A percentile compares a stretch with the other conserved stretches of the same genome.
These are phyloP conservation scores for Cytospora leucostoma DNA, from an alignment of 2,329 filamentous ascomycete genomes.

Conservation along the genomic window DNA sequence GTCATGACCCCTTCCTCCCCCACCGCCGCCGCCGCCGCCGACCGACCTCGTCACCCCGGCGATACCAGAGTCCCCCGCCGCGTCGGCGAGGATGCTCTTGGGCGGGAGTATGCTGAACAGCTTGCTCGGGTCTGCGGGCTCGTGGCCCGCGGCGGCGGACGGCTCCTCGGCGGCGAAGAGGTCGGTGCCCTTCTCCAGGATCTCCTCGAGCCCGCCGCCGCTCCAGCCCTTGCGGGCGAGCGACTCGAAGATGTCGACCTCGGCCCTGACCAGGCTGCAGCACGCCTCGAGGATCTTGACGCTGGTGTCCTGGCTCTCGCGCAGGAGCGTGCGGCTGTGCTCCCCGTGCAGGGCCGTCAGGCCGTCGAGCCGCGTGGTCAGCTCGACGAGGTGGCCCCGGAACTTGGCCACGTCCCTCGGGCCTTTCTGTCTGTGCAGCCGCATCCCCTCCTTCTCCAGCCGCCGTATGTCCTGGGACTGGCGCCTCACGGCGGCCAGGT, in stretches of 20 bases:
- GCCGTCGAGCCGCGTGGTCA: slow-evolving; percentile 64
- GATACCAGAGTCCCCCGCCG: slow-evolving; percentile 43
- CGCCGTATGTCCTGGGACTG: slow-evolving; percentile 63
- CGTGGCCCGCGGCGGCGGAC: slow-evolving; percentile 37
- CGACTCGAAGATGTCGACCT: slow-evolving; percentile 70
- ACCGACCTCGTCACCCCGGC: slow-evolving; percentile 10
- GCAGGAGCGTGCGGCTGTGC: slow-evolving; percentile 60
- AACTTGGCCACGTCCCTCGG: slow-evolving; percentile 63
- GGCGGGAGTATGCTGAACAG: slow-evolving; percentile 66
- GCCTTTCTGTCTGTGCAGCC: slow-evolving; percentile 59
- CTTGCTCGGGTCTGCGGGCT: slow-evolving; percentile 46
- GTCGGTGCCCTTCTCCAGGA: slow-evolving; percentile 65
- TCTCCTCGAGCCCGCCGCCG: slow-evolving; percentile 65
- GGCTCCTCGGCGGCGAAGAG: slow-evolving; percentile 47
- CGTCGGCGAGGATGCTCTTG: slow-evolving; percentile 62
- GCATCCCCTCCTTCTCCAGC: slow-evolving; percentile 66
- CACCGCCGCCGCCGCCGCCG: not conserved
- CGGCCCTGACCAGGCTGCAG: slow-evolving; percentile 65
- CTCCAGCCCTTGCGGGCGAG: slow-evolving; percentile 68
- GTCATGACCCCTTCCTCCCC: slow-evolving; percentile 38
- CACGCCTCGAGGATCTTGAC: slow-evolving; percentile 63
- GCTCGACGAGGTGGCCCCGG: slow-evolving; percentile 62
- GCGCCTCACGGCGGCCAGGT: slow-evolving; percentile 55
- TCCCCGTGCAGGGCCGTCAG: slow-evolving; percentile 61
- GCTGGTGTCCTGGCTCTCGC: slow-evolving; percentile 67